These are phyloP conservation scores for Rhodotorula sp. DNA, from an alignment of 1,284 basidiomycete species.

Conservation along the genomic window DNA sequence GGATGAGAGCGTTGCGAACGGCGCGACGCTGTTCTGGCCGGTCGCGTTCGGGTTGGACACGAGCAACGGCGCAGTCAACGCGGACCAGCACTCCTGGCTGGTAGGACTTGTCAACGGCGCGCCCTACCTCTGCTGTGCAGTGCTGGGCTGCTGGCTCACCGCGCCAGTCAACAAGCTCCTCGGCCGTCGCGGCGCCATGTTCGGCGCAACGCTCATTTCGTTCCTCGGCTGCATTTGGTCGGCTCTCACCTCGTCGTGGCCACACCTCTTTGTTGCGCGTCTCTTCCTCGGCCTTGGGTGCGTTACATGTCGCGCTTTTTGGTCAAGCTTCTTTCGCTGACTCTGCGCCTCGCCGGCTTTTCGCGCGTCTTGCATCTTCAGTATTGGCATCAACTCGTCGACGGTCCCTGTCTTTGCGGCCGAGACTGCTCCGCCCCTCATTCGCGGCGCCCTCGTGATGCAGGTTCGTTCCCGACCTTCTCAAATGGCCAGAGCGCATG, in stretches of 20 bases:
- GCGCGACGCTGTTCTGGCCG: constrained; percentile 34
- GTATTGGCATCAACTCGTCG: constrained; percentile 51
- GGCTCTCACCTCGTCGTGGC: constrained; percentile 54
- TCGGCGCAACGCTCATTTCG: constrained; percentile 62
- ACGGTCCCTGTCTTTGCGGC: constrained; percentile 51
- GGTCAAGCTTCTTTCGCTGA: no score
- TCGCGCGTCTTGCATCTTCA: no score
- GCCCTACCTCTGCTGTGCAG: constrained; percentile 47
- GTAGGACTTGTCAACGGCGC: constrained; percentile 19
- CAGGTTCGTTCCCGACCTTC: constrained; percentile 5
- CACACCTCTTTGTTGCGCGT: constrained; percentile 51
- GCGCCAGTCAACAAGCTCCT: constrained; percentile 50
- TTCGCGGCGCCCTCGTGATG: constrained; percentile 58
- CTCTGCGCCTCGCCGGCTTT: no score
- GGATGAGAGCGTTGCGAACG: constrained; percentile 50
- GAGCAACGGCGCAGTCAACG: background rate
- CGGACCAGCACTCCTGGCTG: background rate
- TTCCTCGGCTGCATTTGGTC: constrained; percentile 46
- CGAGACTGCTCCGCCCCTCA: constrained; percentile 51
- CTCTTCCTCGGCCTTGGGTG: constrained; percentile 51
- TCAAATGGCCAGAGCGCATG: no score
- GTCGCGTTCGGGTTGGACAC: constrained; percentile 36
- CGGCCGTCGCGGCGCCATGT: constrained; percentile 68
- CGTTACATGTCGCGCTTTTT: no score
- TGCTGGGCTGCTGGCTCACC: constrained; percentile 50